Evolutionary conservation across 108 stramenopile genomes (phyloP).

Genomic region (Aurantiochytrium sp.): DNA sequence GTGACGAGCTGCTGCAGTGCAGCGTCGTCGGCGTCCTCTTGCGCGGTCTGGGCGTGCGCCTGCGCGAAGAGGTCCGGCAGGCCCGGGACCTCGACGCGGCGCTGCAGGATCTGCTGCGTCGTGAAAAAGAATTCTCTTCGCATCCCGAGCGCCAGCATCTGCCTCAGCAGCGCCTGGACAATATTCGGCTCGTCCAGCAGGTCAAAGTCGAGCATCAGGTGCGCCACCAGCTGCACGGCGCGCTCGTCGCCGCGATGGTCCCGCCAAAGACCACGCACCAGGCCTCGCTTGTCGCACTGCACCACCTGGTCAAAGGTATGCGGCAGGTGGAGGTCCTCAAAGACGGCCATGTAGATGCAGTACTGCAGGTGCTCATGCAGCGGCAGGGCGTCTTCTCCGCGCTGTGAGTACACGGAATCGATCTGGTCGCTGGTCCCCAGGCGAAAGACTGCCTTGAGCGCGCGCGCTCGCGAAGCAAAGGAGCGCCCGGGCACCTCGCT

Average conservation of each 20-base stretch:
- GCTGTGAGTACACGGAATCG: neutral
- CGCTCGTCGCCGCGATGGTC: neutral
- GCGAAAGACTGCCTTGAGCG: neutral
- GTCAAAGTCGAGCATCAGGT: conserved; percentile 7
- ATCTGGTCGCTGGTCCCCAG: neutral
- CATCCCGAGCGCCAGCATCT: conserved; percentile 2
- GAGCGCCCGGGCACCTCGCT: neutral
- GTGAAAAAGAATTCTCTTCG: neutral
- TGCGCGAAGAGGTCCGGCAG: neutral
- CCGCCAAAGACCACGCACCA: neutral
- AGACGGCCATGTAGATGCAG: conserved; percentile 1
- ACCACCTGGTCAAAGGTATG: conserved; percentile 13
- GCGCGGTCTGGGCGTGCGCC: neutral
- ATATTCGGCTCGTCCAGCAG: neutral
- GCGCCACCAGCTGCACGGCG: neutral
- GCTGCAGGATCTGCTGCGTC: neutral
- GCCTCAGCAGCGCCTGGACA: neutral
- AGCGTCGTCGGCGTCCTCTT: neutral
- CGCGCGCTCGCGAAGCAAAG: neutral
- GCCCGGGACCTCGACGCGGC: neutral
- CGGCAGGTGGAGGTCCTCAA: neutral
- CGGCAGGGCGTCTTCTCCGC: neutral
- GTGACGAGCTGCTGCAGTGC: neutral
- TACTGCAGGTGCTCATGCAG: neutral
- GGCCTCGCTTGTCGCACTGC: neutral